Base-by-base conservation (phyloP, 352 stramenopile species). In the Stramenopiles sp. region DNA sequence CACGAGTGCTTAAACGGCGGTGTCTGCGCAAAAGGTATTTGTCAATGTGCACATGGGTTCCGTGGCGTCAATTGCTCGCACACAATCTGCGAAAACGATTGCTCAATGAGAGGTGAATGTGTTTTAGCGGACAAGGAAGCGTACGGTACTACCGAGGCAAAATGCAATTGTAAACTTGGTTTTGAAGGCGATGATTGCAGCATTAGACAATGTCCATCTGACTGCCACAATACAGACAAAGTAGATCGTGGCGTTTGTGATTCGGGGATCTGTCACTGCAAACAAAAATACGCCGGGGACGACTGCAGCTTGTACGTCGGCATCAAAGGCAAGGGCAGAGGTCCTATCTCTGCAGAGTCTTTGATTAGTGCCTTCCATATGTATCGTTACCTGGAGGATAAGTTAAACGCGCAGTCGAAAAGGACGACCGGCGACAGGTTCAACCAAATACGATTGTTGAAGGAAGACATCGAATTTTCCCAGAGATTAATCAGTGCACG, bases 121-220 rank as follows among this genome's bases (percentile, higher is more conserved):
- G 39, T 55, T 14, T 55, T 55, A 55, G 39, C 39, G 39, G 39
- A 55, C 39, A 55, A 55, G 39, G 39, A 55, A 78, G 71, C 71
- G 22, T 31, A 78, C 22, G 71, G 71, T 78, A 78, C 71, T 4
- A 31, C 71, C 8, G 71, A 31, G 22, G 71, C 71, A 14, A 78
- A 78, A 33, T 78, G 71, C 22, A 78, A 78, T 14, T 78, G 71
- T 33, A 31, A 78, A 33, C 30, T 14, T 14, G 71, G 71, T 14
- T 78, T 78, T 33, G 71, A 31, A 31, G 71, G 71, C 8, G 71
- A 78, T 33, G 71, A 78, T 33, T 78, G 71, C 22, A 33, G 71
- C 39, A 55, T 55, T 55, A 55, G 39, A 55, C 39, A 55, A 55
- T 55, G 39, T 14, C 39, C 39, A 55, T 55, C 39, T 14, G 39